These are phyloP conservation scores for Lanmaoa rubissima DNA, from an alignment of 768 basidiomycete genomes.

Conservation along the genomic window DNA sequence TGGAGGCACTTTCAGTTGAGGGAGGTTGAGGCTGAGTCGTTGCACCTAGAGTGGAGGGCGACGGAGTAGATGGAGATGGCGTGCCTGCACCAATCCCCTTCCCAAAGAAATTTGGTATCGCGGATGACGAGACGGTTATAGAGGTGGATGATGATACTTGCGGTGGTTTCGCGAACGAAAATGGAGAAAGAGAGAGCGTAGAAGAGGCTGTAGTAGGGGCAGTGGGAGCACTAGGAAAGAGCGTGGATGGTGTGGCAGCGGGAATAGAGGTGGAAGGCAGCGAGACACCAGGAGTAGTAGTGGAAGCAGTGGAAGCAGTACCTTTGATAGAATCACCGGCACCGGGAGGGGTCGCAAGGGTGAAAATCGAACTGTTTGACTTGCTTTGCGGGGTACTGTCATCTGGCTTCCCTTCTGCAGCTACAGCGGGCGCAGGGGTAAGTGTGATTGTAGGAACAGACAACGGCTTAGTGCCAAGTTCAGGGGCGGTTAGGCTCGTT, in stretches of 20 bases:
- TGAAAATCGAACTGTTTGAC: conserved; percentile 11
- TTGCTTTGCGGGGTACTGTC: conserved; percentile 14
- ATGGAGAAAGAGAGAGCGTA: conserved; percentile 6
- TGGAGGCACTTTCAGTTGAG: conserved; percentile 9
- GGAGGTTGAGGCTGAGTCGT: conserved; percentile 12
- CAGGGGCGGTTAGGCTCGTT: conserved; percentile 24
- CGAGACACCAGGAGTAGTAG: conserved; percentile 24
- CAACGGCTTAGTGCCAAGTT: conserved; percentile 19
- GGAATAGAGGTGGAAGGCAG: conserved; percentile 27
- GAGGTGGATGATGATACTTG: conserved; percentile 9
- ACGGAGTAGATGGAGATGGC: conserved; percentile 4
- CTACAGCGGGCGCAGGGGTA: conserved; percentile 21
- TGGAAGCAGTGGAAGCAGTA: background rate
- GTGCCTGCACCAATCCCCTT: conserved; percentile 24
- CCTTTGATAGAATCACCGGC: conserved; percentile 10
- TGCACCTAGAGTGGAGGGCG: conserved; percentile 2
- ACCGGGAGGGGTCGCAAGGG: conserved; percentile 8
- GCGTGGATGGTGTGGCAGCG: conserved; percentile 15
- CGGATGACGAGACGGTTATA: conserved; percentile 2
- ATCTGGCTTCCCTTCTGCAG: conserved; percentile 6
- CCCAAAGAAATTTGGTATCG: conserved; percentile 32
- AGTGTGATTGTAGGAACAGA: conserved; percentile 29
- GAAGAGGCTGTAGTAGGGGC: conserved; percentile 13
- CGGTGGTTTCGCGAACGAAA: conserved; percentile 18
- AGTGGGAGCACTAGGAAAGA: conserved; percentile 6